Evolutionary conservation across 2,329 filamentous ascomycete genomes (phyloP), one percentile per base, ranked within the genome.

Genomic region (Lasiodiplodia citricola): DNA sequence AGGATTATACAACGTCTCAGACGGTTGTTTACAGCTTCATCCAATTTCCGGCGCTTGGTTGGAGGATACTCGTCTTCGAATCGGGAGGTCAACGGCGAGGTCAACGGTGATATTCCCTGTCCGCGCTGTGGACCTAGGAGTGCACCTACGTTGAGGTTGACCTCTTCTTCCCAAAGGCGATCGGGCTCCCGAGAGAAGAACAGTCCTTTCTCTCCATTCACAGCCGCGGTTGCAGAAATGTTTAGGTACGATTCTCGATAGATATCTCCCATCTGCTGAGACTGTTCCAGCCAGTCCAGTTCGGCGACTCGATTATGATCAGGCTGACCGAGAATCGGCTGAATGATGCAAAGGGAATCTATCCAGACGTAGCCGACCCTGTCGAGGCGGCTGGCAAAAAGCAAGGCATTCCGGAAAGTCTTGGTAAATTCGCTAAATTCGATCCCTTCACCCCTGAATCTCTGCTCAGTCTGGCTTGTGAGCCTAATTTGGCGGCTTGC

Each of bases 211-310:
- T 71, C 37, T 4, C 70, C 65, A n/a, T 74, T 37, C 4, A 31
- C 8, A 1, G 74, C 67, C 18, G 71, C 69, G 4, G 75, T 75
- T 1, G 75, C 73, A 8, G 74, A 75, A 0, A 76, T 72, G 13
- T 75, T 76, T 10, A 75, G 70, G 25, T 66, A 76, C 1, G 73
- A 57, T 16, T 71, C 23, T 5, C 52, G 37, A 25, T 74, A 75
- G 0, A 75, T 63, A 7, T 66, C 54, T 5, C 69, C 70, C 73
- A 75, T 75, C 2, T 58, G 7, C 2, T 60, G 50, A 14, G 66
- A 70, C 54, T 75, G 69, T 8, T 71, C 54, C 2, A 72, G 28
- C 73, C 74, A 74, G 25, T 76, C 74, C 25, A 62, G 10, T 13
- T 63, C 58, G 8, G 37, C 41, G 16, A 7, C 54, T 4, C 2